phyloP scores from a whole-genome alignment of 805 yeast species.

The Saccharomycopsis babjevae region DNA sequence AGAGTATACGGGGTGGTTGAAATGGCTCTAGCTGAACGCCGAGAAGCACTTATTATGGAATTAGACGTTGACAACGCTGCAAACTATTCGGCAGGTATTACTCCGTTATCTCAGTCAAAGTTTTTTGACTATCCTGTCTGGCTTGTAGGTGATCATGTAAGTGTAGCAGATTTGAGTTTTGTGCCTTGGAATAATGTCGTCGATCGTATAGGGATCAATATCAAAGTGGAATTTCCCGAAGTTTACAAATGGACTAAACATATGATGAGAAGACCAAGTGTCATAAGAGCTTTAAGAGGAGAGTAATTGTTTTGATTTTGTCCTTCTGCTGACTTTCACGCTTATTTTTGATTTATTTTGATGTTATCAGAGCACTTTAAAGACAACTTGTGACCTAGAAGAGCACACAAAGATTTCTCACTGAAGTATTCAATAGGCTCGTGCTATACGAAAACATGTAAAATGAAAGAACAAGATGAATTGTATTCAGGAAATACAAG shows the following conservation, averaged over 20 bases:
- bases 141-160: conserved; percentile 77
- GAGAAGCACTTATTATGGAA: conserved; percentile 86
- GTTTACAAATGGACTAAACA: conserved; percentile 92
- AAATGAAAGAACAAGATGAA: too few species aligned
- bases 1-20: conserved; percentile 90
- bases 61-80: conserved; percentile 81
- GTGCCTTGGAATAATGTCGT: conserved; percentile 97
- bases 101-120: conserved; percentile 74
- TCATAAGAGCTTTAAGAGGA: conserved; percentile 74
- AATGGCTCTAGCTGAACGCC: conserved; percentile 86
- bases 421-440: too few species aligned
- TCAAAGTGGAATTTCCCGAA: conserved; percentile 84
- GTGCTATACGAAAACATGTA: too few species aligned
- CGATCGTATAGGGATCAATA: conserved; percentile 81
- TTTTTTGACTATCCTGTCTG: conserved; percentile 91
- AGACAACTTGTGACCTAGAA: too few species aligned
- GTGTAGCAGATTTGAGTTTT: conserved; percentile 85
- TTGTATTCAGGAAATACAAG: too few species aligned
- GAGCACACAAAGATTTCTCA: too few species aligned
- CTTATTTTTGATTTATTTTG: too few species aligned
- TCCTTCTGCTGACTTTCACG: too few species aligned
- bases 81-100: conserved; percentile 77
- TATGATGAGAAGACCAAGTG: conserved; percentile 94
- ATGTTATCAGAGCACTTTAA: too few species aligned
- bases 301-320: conserved; percentile 27